Percentiles rank a stretch among this genome's conserved stretches.
Conservation (phyloP, 140 eudicot species). For the Anethum foeniculum region DNA sequence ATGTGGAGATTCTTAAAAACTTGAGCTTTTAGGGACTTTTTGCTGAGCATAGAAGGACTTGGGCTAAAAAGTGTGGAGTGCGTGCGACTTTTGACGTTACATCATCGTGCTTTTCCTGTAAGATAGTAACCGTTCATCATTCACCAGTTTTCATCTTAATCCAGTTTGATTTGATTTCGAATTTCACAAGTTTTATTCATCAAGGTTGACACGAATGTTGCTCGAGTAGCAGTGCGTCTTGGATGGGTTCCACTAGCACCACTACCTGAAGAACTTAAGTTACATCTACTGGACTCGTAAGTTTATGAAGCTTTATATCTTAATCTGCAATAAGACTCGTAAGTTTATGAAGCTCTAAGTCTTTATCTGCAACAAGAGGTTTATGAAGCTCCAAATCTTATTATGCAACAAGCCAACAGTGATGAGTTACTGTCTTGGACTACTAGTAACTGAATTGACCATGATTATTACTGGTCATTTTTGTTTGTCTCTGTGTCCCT, state of each 20-base stretch:
- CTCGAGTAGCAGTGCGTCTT: constrained; percentile 61
- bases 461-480: neutral
- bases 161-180: neutral
- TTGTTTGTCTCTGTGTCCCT: neutral
- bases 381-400: neutral
- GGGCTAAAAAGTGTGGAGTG: constrained; percentile 90
- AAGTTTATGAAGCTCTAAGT: constrained; percentile 11
- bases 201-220: constrained; percentile 78
- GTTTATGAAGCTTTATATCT: constrained; percentile 7
- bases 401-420: neutral
- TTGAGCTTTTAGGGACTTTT: constrained; percentile 46
- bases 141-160: neutral
- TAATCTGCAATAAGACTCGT: constrained; percentile 22
- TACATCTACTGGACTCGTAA: constrained; percentile 53
- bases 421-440: neutral
- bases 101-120: constrained; percentile 75
- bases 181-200: constrained; percentile 6
- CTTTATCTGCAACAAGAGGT: constrained; percentile 16
- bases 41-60: constrained; percentile 62
- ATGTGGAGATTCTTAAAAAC: neutral
- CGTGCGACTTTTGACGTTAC: constrained; percentile 62
- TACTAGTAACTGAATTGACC: neutral
- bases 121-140: constrained; percentile 17
- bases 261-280: constrained; percentile 40
- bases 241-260: constrained; percentile 86